Evolutionary conservation across 805 yeast species (phyloP).

Genomic region (Brettanomyces bruxellensis): DNA sequence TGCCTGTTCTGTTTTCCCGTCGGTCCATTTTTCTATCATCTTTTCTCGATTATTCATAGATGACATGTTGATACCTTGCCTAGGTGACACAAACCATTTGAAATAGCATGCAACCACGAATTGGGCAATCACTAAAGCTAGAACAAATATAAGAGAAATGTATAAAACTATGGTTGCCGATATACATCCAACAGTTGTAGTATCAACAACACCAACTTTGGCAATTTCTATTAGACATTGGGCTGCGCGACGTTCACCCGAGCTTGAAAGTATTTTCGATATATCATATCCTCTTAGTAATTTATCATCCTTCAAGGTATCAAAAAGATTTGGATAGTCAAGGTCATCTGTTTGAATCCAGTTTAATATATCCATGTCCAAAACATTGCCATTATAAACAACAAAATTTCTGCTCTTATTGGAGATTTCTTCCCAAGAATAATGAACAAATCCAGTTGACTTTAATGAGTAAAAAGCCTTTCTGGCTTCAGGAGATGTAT

Average conservation of each 20-base stretch:
- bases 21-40: conserved; percentile 80
- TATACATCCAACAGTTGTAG: conserved; percentile 87
- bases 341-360: conserved; percentile 70
- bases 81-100: conserved; percentile 71
- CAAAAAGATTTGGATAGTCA: conserved; percentile 64
- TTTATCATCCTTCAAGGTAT: conserved; percentile 45
- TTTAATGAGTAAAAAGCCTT: conserved; percentile 50
- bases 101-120: conserved; percentile 84
- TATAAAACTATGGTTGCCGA: conserved; percentile 80
- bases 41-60: conserved; percentile 57
- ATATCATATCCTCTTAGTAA: conserved; percentile 71
- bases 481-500: conserved; percentile 66
- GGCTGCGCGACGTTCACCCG: conserved; percentile 62
- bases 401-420: conserved; percentile 66
- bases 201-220: conserved; percentile 84
- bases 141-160: conserved; percentile 74
- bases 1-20: conserved; percentile 43
- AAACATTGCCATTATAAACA: conserved; percentile 82
- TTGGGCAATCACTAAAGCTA: conserved; percentile 69
- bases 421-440: conserved; percentile 80
- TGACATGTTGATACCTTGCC: conserved; percentile 62
- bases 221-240: conserved; percentile 78
- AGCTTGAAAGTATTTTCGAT: conserved; percentile 58
- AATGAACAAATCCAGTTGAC: conserved; percentile 67
- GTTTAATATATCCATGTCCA: conserved; percentile 67